Evolutionary conservation across 257 asterid genomes (phyloP).

Genomic region (Nicotiana obtusifolia): DNA sequence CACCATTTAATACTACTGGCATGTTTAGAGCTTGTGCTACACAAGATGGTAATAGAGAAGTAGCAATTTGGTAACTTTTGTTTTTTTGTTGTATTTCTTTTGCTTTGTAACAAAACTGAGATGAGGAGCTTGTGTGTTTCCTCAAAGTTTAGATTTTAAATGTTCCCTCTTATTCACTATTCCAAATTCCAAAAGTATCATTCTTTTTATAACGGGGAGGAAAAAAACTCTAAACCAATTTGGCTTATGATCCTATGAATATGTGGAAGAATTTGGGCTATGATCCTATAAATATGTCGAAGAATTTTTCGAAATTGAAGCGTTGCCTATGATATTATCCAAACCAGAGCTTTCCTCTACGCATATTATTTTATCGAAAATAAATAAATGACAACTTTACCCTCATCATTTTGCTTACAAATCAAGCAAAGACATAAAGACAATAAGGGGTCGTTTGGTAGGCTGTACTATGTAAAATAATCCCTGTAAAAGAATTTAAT

Average conservation of each 20-base stretch:
- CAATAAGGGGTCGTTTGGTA: too few species aligned
- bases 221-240: too few species aligned
- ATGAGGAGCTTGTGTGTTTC: not conserved
- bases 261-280: too few species aligned
- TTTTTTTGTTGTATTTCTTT: not conserved
- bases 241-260: too few species aligned
- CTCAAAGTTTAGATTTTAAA: not conserved
- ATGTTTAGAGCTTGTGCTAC: constrained; percentile 94
- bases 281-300: too few species aligned
- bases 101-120: not conserved
- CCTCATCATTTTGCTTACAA: not conserved
- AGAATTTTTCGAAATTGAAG: too few species aligned
- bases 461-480: too few species aligned
- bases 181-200: too few species aligned
- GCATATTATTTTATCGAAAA: not conserved
- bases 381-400: not conserved
- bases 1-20: constrained; percentile 64
- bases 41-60: constrained; percentile 55
- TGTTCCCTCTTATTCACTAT: not conserved
- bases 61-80: constrained; percentile 48
- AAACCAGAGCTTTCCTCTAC: not conserved
- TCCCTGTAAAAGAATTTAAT: too few species aligned
- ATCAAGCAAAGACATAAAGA: not conserved
- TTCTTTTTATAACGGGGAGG: rapidly evolving
- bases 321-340: too few species aligned